Conservation (phyloP, 1,284 basidiomycete genomes). For the Irpex sp. region DNA sequence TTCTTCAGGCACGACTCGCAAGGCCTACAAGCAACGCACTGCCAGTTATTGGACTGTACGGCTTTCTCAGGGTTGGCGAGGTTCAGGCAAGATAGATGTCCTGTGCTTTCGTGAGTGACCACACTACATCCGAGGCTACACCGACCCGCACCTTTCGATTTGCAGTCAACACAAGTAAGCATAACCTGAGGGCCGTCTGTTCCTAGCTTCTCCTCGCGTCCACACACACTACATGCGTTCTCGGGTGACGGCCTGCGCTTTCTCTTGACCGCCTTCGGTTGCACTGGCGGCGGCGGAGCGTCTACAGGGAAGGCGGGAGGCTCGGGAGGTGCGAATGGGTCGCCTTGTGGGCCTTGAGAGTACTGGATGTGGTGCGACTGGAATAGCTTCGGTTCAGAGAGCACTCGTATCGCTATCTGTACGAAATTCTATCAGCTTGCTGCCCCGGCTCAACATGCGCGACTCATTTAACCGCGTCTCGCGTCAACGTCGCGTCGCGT, state of each 20-base stretch:
- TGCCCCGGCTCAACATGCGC: constrained; percentile 17
- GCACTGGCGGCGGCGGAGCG: constrained; percentile 18
- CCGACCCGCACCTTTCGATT: constrained; percentile 48
- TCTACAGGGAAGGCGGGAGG: constrained; percentile 44
- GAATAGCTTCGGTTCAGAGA: constrained; percentile 14
- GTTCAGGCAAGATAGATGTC: constrained; percentile 78
- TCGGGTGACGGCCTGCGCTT: constrained; percentile 52
- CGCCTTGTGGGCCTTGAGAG: constrained; percentile 71
- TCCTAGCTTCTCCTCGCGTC: constrained; percentile 54
- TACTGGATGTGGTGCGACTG: constrained; percentile 37
- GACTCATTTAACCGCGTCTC: constrained; percentile 20
- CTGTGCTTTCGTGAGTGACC: constrained; percentile 31
- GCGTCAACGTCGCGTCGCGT: constrained; percentile 31
- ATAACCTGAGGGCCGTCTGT: constrained; percentile 55
- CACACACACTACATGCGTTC: constrained; percentile 65
- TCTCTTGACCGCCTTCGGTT: constrained; percentile 34
- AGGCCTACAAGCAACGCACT: constrained; percentile 90
- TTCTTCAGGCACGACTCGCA: constrained; percentile 88
- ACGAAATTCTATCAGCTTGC: constrained; percentile 17
- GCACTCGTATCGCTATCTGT: constrained; percentile 17
- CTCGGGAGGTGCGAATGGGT: constrained; percentile 71
- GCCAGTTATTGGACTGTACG: constrained; percentile 77
- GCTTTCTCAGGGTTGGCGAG: constrained; percentile 48
- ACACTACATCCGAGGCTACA: background rate
- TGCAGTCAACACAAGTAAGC: constrained; percentile 70